Base-by-base conservation (phyloP, 805 yeast genomes). In the Saccharomycopsis sp. region DNA sequence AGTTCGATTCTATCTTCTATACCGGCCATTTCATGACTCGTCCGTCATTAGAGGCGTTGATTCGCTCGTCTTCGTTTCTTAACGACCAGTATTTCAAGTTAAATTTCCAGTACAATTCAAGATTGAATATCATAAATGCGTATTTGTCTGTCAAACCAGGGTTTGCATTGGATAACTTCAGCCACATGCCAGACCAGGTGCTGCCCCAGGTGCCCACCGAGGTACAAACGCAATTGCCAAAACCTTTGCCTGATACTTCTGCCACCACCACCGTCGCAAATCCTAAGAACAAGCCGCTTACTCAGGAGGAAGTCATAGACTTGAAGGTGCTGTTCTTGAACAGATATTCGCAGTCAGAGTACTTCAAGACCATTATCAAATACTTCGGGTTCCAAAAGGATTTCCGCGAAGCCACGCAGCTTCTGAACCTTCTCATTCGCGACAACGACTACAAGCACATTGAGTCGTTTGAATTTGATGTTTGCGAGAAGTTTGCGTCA, bases 401-500 rank as follows among this genome's bases (percentile, higher is more conserved):
- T 12, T 44, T 44, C 22, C 49, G 19, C 8, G 49, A 44, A 17
- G 12, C 19, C 12, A 44, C 3, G 49, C 49, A 3, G 22, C 22
- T 44, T 17, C 49, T 17, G 49, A 44, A 44, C 3, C 22, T 44
- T 17, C 22, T 44, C 52, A 35, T 56, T 20, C 42, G 57, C 23
- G 62, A 56, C 24, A 35, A 17, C n/a, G 59, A 59, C 47, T 51
- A 23, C 22, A 44, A 17, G 15, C 38, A 44, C 29, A 23, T 38
- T 15, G 60, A 58, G 24, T 25, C 57, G 2, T 58, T 58, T 41
- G 56, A 58, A 23, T 23, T 55, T 3, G 56, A 52, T 47, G 51
- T 53, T 1, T 52, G 47, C 17, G 58, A 60, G 44, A 56, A 57
- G 25, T 55, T 57, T 56, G 38, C 62, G 20, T 8, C 38, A 29